A percentile compares a stretch with the other conserved stretches of the same genome.
Conservation (phyloP, 495 filamentous ascomycete species). For the Podospora pseudoanserina region DNA sequence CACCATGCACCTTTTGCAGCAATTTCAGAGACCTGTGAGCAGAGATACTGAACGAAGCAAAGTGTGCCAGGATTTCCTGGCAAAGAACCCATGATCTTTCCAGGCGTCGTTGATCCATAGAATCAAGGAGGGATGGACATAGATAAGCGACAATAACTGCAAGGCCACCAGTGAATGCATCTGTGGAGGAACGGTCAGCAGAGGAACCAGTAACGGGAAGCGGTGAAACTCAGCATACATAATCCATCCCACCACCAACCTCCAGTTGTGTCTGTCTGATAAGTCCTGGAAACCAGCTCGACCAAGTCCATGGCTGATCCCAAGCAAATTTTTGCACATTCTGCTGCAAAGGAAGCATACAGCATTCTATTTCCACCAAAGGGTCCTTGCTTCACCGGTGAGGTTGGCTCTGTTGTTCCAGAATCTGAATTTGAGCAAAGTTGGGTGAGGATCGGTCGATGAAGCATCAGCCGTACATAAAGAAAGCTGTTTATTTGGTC, state of each 20-base stretch:
- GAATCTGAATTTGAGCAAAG: constrained; percentile 37
- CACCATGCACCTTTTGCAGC: constrained; percentile 20
- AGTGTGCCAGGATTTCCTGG: constrained; percentile 17
- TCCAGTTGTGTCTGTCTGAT: constrained; percentile 36
- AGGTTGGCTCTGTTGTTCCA: constrained; percentile 6
- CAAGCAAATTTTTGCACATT: constrained; percentile 42
- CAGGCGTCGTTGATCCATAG: constrained; percentile 15
- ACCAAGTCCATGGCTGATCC: constrained; percentile 40
- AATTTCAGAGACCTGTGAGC: constrained; percentile 18
- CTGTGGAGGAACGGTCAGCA: constrained; percentile 20
- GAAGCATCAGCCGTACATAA: constrained; percentile 44
- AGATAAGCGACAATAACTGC: constrained; percentile 34
- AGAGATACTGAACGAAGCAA: constrained; percentile 26
- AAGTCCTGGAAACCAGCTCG: constrained; percentile 38
- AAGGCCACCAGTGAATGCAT: constrained; percentile 43
- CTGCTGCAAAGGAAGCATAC: constrained; percentile 36
- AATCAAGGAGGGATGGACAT: constrained; percentile 3
- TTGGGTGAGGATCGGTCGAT: constrained; percentile 47
- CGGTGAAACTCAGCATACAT: constrained; percentile 29
- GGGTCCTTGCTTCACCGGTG: background rate
- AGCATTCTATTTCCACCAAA: constrained; percentile 27
- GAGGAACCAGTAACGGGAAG: background rate
- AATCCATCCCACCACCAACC: constrained; percentile 51
- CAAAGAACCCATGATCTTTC: constrained; percentile 21
- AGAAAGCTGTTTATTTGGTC: constrained; percentile 35